phyloP scores from a whole-genome alignment of 2,329 filamentous ascomycete species.

The Ophiobolus disseminans region DNA sequence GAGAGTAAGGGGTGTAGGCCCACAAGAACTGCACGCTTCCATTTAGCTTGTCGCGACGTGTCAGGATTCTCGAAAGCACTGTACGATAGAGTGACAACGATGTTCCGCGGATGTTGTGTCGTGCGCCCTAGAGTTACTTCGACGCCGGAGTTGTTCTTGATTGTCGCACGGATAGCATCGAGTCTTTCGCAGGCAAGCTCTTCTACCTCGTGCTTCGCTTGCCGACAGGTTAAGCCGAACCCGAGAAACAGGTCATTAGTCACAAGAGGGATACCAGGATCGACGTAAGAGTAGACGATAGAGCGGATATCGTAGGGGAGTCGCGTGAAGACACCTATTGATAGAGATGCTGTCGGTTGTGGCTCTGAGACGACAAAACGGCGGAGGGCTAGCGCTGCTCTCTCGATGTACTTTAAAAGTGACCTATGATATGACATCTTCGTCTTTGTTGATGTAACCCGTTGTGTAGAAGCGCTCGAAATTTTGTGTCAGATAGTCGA shows the following conservation, averaged over 20 bases:
- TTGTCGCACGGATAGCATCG: not conserved
- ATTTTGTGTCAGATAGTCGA: no score
- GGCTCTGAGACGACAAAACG: not conserved
- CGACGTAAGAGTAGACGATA: not conserved
- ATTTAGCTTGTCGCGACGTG: not conserved
- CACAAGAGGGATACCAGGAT: not conserved
- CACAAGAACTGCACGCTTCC: not conserved
- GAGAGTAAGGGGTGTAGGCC: not conserved
- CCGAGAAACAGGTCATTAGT: not conserved
- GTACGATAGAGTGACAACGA: not conserved
- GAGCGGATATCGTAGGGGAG: not conserved
- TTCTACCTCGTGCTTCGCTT: not conserved
- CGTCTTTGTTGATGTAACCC: no score
- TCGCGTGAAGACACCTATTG: not conserved
- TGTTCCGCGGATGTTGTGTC: not conserved
- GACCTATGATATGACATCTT: no score
- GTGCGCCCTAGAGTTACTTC: not conserved
- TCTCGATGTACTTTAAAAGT: not conserved
- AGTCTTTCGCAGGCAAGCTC: not conserved
- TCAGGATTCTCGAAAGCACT: not conserved
- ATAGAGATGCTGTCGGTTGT: not conserved
- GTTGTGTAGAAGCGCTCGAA: no score
- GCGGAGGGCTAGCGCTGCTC: not conserved
- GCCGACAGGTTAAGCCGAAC: not conserved
- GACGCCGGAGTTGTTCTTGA: not conserved